Percentiles rank a stretch among this genome's conserved stretches.
phyloP scores from a whole-genome alignment of 179 eudicot genomes.

The Vitellaria paradoxa region DNA sequence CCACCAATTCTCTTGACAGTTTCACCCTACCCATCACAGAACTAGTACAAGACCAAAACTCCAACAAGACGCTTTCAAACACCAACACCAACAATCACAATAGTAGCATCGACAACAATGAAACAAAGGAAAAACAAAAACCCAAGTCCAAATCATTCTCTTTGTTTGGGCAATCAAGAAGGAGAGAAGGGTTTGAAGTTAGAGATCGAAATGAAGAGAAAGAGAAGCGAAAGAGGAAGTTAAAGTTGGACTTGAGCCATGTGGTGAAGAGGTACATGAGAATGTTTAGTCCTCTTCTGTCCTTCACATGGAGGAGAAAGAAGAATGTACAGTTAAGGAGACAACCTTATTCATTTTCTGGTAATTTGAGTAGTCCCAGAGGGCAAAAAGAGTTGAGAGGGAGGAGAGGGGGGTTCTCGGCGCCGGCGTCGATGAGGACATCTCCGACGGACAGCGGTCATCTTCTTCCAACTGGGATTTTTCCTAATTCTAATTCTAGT shows the following conservation, averaged over 20 bases:
- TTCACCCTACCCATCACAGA: slow-evolving; percentile 41
- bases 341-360: slow-evolving; percentile 56
- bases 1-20: slow-evolving; percentile 56
- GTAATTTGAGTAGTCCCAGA: slow-evolving; percentile 26
- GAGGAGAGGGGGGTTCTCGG: slow-evolving; percentile 53
- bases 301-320: slow-evolving; percentile 23
- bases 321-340: background rate
- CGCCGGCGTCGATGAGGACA: slow-evolving; percentile 74
- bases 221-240: slow-evolving; percentile 35
- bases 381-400: slow-evolving; percentile 22
- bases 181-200: slow-evolving; percentile 34
- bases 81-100: background rate
- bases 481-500: slow-evolving; percentile 27
- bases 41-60: background rate
- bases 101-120: background rate
- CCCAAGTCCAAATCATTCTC: slow-evolving; percentile 48
- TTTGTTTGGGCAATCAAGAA: slow-evolving; percentile 38
- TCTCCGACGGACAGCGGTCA: slow-evolving; percentile 71
- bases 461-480: slow-evolving; percentile 35
- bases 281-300: slow-evolving; percentile 51
- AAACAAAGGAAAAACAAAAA: background rate
- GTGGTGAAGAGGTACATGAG: slow-evolving; percentile 55
- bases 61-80: background rate
- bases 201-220: slow-evolving; percentile 21
- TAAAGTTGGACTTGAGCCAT: slow-evolving; percentile 41